Evolutionary conservation across 257 asterid species (phyloP), one percentile per base, ranked within the genome.

Genomic region (Plantago major): DNA sequence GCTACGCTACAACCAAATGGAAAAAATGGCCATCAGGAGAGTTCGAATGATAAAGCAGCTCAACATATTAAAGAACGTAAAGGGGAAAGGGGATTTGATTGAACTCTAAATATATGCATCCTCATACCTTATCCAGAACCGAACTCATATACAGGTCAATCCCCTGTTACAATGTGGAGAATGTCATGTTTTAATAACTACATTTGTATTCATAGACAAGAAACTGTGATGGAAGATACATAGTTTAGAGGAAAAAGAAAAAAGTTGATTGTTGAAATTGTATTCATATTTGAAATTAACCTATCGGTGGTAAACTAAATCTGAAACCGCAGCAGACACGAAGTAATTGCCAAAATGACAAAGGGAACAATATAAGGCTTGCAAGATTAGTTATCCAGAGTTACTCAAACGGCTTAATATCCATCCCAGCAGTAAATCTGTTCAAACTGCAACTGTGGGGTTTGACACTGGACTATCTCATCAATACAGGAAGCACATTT

Each of bases 141-240:
- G 85, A 83, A 76, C 68, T 82, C 80, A 86, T 71, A 50, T 73
- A 73, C 85, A 85, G 80, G 64, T 93, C 99, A 46, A 83, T 84
- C 67, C 96, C 98, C 98, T 91, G 95, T 64, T 59, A 76, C 67
- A 54, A 26, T 42, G 75, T 44, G 63, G 58, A 54, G 61, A 65
- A 76, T 63, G 51, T 58, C 45, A 50, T 4, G 40, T 33, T 7
- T 4, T 33, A 33, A 56, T 10, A 57, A 44, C 11, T 10, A 57
- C 46, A 63, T 66, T 52, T 65, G 43, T 28, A 45, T 49, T 9
- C 30, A 26, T 9, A 40, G 61, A 55, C 18, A 67, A 71, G 37
- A 52, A 60, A 7, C 11, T 40, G 67, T 54, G 63, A 48, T 11
- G 16, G 14, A 37, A 18, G 11, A 22, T 47, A 38, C 60, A 30